These are phyloP conservation scores for Platanus orientalis DNA, from an alignment of 164 flowering plant species.

Conservation along the genomic window DNA sequence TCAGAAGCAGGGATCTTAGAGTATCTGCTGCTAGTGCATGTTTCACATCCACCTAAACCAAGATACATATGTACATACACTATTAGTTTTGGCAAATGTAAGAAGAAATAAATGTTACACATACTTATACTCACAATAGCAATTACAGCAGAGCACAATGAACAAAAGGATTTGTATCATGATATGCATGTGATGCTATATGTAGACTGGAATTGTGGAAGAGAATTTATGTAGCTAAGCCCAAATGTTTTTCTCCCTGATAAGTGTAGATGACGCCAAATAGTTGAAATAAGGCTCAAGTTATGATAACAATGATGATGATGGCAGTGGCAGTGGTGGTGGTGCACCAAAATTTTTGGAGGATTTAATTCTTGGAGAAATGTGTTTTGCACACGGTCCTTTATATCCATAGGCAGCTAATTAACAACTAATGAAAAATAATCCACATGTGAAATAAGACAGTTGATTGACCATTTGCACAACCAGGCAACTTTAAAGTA, in stretches of 20 bases:
- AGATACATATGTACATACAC: background rate
- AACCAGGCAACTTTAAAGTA: background rate
- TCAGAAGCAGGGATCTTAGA: slow-evolving; percentile 48
- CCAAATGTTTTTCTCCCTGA: no score
- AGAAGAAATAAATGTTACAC: background rate
- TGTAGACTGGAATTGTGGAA: no score
- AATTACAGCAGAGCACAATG: background rate
- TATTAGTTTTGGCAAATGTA: background rate
- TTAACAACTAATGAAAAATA: background rate
- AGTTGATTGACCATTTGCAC: background rate
- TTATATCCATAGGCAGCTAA: background rate
- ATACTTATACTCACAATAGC: background rate
- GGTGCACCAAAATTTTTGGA: background rate
- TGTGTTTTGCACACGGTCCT: background rate
- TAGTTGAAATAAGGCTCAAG: background rate
- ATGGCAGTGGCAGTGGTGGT: background rate
- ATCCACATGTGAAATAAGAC: background rate
- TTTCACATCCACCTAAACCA: slow-evolving; percentile 55
- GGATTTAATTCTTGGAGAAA: background rate
- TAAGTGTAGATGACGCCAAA: no score
- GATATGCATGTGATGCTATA: background rate
- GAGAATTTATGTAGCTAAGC: background rate
- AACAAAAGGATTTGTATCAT: background rate
- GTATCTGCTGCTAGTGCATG: slow-evolving; percentile 74
- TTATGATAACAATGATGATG: background rate